These are phyloP conservation scores for Chondrostereum purpureum DNA, from an alignment of 1,284 basidiomycete genomes.

Conservation along the genomic window DNA sequence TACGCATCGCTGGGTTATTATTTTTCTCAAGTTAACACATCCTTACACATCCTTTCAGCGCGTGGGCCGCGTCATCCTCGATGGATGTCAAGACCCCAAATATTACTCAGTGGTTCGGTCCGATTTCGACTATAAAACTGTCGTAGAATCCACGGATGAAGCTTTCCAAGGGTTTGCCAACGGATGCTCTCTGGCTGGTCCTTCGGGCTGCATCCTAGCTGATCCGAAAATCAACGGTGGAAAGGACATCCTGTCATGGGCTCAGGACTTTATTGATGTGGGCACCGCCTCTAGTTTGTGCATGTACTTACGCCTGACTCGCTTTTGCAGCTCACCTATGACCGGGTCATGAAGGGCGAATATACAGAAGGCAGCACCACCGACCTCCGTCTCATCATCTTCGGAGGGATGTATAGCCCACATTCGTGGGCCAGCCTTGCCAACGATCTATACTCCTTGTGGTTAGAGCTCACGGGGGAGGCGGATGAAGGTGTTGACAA, in stretches of 20 bases:
- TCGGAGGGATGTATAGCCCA: neutral
- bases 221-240: neutral
- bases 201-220: neutral
- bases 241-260: neutral
- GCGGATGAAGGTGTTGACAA: neutral
- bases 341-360: neutral
- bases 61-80: neutral
- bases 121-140: neutral
- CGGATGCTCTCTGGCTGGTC: constrained; percentile 2
- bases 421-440: neutral
- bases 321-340: neutral
- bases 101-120: neutral
- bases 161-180: constrained; percentile 2
- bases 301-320: neutral
- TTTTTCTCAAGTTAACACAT: neutral
- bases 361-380: neutral
- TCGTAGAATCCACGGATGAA: constrained; percentile 3
- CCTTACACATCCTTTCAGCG: neutral
- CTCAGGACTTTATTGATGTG: neutral
- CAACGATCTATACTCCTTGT: neutral
- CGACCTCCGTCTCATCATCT: neutral
- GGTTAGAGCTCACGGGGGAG: neutral
- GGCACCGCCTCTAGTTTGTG: neutral
- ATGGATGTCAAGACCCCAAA: neutral
- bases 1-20: neutral